Base-by-base conservation (phyloP, 257 asterid genomes). In the Nyctanthes arbortristis region DNA sequence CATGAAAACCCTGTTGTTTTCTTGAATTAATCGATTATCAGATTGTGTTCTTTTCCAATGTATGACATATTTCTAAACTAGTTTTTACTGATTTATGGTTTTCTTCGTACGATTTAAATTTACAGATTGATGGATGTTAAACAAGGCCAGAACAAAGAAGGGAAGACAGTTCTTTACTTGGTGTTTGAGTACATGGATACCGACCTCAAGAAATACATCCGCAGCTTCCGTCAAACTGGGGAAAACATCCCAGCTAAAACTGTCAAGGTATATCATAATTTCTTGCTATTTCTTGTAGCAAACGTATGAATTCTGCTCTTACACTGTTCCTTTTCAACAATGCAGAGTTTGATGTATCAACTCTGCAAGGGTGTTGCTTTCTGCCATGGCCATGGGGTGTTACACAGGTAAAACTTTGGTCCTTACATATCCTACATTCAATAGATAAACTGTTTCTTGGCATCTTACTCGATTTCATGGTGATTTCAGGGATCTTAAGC, bases 181-280 rank as follows among this genome's bases (percentile, higher is more conserved):
- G 96, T 92, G 27, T 92, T 92, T 62, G 98, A 92, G 80, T 92
- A 92, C 78, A 92, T 92, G 98, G 95, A 92, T 27, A 90, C 97
- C 36, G 98, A 92, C 66, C 82, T 92, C 71, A 92, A 92, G 84
- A 92, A 92, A 75, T 92, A 86, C 70, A 87, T 92, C 67, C 91
- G 96, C 11, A 82, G 84, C 77, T 87, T 82, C 75, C 94, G 91
- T 36, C 82, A 77, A 7, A 66, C 75, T 5, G 94, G 90, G 4
- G 85, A 79, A 25, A 66, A 55, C 54, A 76, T 92, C 68, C 89
- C 96, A 24, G 5, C 77, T 31, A n/a, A 76, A 16, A 87, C 61
- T 57, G 77, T 90, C 55, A 90, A 92, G 95, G 98, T 85, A 76
- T 65, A 52, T 5, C 30, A 11, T 58, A 31, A 29, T 22, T 52